Evolutionary conservation across 805 yeast species (phyloP), one percentile per base, ranked within the genome.

Genomic region (Pichia occidentalis): DNA sequence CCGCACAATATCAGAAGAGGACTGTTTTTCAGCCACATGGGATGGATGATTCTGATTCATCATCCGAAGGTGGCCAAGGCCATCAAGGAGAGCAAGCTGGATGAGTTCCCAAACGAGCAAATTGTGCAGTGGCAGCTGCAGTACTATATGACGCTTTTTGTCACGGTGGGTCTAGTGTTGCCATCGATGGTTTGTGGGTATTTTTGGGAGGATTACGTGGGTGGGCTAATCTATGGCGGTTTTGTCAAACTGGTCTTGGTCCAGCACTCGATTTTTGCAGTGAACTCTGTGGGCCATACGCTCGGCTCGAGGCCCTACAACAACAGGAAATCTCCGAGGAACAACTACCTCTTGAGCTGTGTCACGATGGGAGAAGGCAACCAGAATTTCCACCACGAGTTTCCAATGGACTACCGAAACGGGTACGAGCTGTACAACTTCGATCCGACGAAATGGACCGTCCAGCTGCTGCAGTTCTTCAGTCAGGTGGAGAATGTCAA

Each of bases 301-400:
- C 63, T 80, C 25, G 88, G 88, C 7, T 71, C 78, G 22, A 78
- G 81, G 48, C 83, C 94, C 0, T 80, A 73, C 56, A 84, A 78
- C 50, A 84, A 77, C 57, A 73, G 76, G 32, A 81, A 82, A 51
- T 75, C 94, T 42, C 90, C 77, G 50, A 71, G 73, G 54, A 84
- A 75, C 67, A 86, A 70, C 54, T 75, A 78, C 13, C 57, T 75
- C 33, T 71, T 78, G 19, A 77, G 78, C 17, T 54, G 76, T 12
- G 66, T 85, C 12, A 81, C 95, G 0, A 77, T 82, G 54, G 97
- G 97, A 10, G 96, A 88, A 62, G 90, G 95, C 5, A 77, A 77
- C 61, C 94, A 86, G 60, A 88, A 87, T 63, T 90, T 83, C 65
- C 97, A 88, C 64, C 96, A 90, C 64, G 95, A 86, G 63, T 88